phyloP scores from a whole-genome alignment of 129 eudicot genomes.

The Saussurea involucrata region DNA sequence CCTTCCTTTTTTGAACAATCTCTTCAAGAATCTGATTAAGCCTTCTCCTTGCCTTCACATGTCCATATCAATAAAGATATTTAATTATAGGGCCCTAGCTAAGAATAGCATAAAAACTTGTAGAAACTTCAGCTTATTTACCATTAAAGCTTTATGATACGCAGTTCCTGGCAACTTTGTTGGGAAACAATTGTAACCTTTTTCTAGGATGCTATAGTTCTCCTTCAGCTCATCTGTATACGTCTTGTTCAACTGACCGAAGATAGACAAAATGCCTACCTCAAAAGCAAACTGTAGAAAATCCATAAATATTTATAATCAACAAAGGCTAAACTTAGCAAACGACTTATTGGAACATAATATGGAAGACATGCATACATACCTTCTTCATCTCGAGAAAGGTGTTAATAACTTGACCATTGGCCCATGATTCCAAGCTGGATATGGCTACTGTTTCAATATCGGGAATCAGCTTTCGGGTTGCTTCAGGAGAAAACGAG shows the following conservation, averaged over 20 bases:
- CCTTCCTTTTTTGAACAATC: conserved; percentile 52
- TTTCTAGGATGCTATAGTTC: conserved; percentile 61
- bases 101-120: neutral
- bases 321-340: neutral
- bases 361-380: conserved; percentile 17
- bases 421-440: conserved; percentile 53
- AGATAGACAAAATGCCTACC: conserved; percentile 76
- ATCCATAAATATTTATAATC: conserved; percentile 8
- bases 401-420: conserved; percentile 48
- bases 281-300: conserved; percentile 65
- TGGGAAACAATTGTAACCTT: conserved; percentile 87
- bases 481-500: conserved; percentile 57
- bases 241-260: conserved; percentile 47
- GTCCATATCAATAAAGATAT: neutral
- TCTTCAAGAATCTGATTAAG: conserved; percentile 52
- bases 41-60: conserved; percentile 58
- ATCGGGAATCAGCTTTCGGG: conserved; percentile 42
- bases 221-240: conserved; percentile 43
- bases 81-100: neutral
- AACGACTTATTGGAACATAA: neutral
- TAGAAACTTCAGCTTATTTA: conserved; percentile 18
- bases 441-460: conserved; percentile 55
- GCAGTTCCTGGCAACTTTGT: conserved; percentile 80
- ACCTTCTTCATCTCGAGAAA: conserved; percentile 77
- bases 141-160: conserved; percentile 63